These are phyloP conservation scores for Fragaria iinumae DNA, from an alignment of 306 rosid species.

Conservation along the genomic window DNA sequence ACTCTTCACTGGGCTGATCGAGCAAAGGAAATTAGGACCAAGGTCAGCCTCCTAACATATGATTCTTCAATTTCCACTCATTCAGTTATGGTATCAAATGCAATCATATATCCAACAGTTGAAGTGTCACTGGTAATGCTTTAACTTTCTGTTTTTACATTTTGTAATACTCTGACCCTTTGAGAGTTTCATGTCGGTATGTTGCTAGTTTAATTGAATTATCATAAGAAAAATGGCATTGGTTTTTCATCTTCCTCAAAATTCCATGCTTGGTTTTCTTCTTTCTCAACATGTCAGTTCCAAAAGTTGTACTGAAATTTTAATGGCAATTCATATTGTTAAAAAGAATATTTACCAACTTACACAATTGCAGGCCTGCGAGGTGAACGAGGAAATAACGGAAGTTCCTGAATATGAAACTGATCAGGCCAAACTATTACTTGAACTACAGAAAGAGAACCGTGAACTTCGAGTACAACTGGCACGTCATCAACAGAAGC, in stretches of 20 bases:
- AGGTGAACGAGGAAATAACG: constrained; percentile 51
- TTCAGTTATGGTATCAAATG: not conserved
- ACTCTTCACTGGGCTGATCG: constrained; percentile 98
- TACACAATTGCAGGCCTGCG: constrained; percentile 51
- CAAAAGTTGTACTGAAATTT: not conserved
- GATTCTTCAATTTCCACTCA: constrained; percentile 15
- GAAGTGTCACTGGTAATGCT: not conserved
- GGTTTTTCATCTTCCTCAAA: not conserved
- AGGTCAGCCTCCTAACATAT: constrained; percentile 49
- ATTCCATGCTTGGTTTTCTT: not conserved
- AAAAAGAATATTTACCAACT: not conserved
- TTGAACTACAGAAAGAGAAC: constrained; percentile 85
- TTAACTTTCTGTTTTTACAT: not conserved
- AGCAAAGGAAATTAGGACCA: constrained; percentile 86
- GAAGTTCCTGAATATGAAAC: constrained; percentile 57
- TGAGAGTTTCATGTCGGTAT: not conserved
- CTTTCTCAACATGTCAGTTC: not conserved
- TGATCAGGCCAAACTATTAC: constrained; percentile 74
- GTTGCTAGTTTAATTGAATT: not conserved
- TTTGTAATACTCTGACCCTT: not conserved
- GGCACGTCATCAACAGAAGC: constrained; percentile 76
- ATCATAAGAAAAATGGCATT: not conserved
- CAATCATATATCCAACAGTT: not conserved
- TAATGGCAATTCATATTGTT: not conserved
- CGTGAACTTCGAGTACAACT: constrained; percentile 74